phyloP scores from a whole-genome alignment of 2,329 filamentous ascomycete genomes.

The Aotearoamyces nothofagi region DNA sequence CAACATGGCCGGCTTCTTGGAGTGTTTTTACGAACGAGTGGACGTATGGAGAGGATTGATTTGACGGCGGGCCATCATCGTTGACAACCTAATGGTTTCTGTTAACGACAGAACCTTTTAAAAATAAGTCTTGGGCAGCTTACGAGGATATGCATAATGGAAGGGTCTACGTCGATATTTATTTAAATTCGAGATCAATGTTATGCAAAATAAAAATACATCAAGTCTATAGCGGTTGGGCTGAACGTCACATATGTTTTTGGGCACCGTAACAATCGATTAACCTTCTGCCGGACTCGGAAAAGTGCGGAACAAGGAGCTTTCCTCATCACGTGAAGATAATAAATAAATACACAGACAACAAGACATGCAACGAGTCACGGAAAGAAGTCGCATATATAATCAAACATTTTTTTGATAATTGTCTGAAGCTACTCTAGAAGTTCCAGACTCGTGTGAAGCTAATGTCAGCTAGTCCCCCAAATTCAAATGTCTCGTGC shows the following conservation, averaged over 20 bases:
- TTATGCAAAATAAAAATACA: background rate
- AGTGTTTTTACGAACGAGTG: conserved; percentile 59
- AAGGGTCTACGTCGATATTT: background rate
- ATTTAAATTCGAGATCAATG: too few relatives aligned
- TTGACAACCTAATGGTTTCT: conserved; percentile 43
- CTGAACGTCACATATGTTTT: background rate
- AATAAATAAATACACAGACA: too few relatives aligned
- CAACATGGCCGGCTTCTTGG: conserved; percentile 62
- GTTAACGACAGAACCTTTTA: conserved; percentile 3
- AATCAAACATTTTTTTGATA: too few relatives aligned
- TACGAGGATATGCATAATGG: conserved; percentile 34
- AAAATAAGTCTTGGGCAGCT: conserved; percentile 9
- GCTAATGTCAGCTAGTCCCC: too few relatives aligned
- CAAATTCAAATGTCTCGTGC: too few relatives aligned
- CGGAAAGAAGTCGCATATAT: too few relatives aligned
- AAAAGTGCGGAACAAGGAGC: too few relatives aligned
- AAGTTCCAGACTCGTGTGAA: too few relatives aligned
- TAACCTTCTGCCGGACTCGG: too few relatives aligned
- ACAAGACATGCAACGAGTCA: too few relatives aligned
- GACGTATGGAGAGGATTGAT: conserved; percentile 66
- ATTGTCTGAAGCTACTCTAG: too few relatives aligned
- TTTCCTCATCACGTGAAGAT: too few relatives aligned
- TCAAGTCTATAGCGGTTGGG: background rate
- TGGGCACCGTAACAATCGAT: conserved; percentile 1
- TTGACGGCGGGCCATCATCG: conserved; percentile 69